Percentiles rank a stretch among this genome's conserved stretches.
Conservation (phyloP, 2,329 filamentous ascomycete species). For the Hypomyces rosellus region DNA sequence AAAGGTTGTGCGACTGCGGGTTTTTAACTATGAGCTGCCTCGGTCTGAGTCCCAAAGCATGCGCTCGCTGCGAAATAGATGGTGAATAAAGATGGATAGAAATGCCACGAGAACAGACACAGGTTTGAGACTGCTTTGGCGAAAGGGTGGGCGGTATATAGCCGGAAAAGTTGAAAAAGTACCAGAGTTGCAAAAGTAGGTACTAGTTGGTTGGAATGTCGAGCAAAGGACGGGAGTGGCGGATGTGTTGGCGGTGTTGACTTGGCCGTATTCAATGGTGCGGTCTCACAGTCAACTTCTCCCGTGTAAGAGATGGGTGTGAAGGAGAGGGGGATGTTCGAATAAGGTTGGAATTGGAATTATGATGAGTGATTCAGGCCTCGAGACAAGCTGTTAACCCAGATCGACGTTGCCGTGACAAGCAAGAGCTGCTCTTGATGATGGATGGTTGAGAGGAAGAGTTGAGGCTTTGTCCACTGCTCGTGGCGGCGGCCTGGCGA, state of each 20-base stretch:
- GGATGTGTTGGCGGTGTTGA: constrained; percentile 6
- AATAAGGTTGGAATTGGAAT: not conserved
- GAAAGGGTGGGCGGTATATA: not conserved
- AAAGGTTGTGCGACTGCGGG: not conserved
- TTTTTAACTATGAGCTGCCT: not conserved
- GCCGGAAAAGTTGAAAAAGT: not conserved
- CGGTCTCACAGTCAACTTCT: not conserved
- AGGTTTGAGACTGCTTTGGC: not conserved
- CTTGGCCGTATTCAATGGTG: constrained; percentile 8
- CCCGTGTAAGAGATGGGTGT: not conserved
- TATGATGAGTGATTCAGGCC: not conserved
- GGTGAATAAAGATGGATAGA: not conserved
- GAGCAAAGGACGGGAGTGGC: constrained; percentile 7
- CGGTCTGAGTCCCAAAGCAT: not conserved
- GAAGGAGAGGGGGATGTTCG: not conserved
- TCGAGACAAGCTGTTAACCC: not conserved
- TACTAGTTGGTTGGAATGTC: constrained; percentile 6
- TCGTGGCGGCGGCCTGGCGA: constrained; percentile 2
- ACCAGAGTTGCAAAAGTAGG: not conserved
- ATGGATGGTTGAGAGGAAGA: not conserved
- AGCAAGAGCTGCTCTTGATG: not conserved
- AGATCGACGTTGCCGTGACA: not conserved
- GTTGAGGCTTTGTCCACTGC: constrained; percentile 1
- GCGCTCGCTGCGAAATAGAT: not conserved
- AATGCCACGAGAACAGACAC: not conserved